phyloP scores from a whole-genome alignment of 163 green algal species.

The Scenedesmus sp. region DNA sequence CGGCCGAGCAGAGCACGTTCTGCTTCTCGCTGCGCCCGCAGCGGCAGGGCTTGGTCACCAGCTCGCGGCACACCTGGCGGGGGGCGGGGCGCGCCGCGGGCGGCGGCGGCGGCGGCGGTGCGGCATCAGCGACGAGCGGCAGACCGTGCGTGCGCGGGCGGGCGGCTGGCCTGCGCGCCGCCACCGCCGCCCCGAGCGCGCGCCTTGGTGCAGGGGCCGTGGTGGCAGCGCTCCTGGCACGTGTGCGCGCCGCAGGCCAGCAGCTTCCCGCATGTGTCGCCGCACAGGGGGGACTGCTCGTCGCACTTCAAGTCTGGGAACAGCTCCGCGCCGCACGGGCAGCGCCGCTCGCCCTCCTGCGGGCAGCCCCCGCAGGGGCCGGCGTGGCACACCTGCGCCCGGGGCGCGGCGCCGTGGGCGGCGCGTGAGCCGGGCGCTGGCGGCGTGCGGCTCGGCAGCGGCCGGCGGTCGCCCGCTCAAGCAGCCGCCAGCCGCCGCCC shows the following conservation, averaged over 20 bases:
- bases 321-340: slow-evolving; percentile 82
- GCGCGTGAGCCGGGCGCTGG: too few relatives aligned
- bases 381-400: slow-evolving; percentile 48
- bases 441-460: not conserved
- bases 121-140: too few relatives aligned
- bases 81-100: too few relatives aligned
- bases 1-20: slow-evolving; percentile 62
- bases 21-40: slow-evolving; percentile 50
- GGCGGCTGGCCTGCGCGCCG: too few relatives aligned
- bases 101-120: too few relatives aligned
- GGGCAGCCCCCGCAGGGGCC: slow-evolving; percentile 69
- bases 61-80: slow-evolving; percentile 59
- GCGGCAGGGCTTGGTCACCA: slow-evolving; percentile 65
- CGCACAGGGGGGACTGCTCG: slow-evolving; percentile 72
- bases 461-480: slow-evolving; percentile 46
- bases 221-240: slow-evolving; percentile 68
- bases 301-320: slow-evolving; percentile 64
- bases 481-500: slow-evolving; percentile 49
- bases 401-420: not conserved
- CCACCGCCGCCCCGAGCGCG: too few relatives aligned
- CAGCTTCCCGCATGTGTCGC: slow-evolving; percentile 82
- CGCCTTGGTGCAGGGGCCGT: slow-evolving; percentile 33
- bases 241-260: slow-evolving; percentile 80
- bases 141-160: too few relatives aligned
- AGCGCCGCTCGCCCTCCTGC: slow-evolving; percentile 68